Conservation (phyloP, 1,284 basidiomycete genomes). For the Amylostereum chailletii region DNA sequence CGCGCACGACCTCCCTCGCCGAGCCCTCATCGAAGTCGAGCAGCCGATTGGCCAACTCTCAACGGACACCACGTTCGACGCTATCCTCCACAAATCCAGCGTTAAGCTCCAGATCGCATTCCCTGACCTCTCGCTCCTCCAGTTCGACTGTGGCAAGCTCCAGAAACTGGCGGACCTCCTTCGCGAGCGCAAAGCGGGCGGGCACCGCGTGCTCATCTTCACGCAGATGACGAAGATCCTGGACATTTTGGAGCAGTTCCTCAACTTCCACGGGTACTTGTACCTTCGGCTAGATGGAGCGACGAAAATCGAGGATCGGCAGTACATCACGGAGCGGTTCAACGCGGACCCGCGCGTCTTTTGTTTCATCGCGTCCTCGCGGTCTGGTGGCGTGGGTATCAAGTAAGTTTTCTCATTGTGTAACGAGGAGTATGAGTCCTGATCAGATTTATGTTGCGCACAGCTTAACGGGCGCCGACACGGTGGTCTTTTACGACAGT, state of each 20-base stretch:
- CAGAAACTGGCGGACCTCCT: slow-evolving; percentile 78
- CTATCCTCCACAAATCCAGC: slow-evolving; percentile 58
- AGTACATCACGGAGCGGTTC: slow-evolving; percentile 95
- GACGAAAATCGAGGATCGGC: slow-evolving; percentile 93
- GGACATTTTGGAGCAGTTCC: slow-evolving; percentile 90
- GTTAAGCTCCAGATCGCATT: slow-evolving; percentile 93
- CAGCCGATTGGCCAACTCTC: slow-evolving; percentile 24
- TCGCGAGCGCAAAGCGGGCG: slow-evolving; percentile 77
- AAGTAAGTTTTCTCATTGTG: slow-evolving; percentile 48
- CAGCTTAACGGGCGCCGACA: slow-evolving; percentile 92
- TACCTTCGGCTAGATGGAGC: slow-evolving; percentile 91
- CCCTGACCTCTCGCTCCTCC: slow-evolving; percentile 83
- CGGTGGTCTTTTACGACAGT: slow-evolving; percentile 93
- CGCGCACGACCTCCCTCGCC: slow-evolving; percentile 63
- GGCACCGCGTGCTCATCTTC: slow-evolving; percentile 90
- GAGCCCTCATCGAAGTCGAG: slow-evolving; percentile 43
- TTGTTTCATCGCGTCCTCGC: slow-evolving; percentile 89
- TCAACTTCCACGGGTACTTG: slow-evolving; percentile 89
- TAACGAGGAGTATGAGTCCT: slow-evolving; percentile 1
- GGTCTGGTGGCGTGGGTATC: slow-evolving; percentile 94
- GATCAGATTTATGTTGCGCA: slow-evolving; percentile 5
- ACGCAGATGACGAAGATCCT: slow-evolving; percentile 96
- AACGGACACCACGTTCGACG: slow-evolving; percentile 45
- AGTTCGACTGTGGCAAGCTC: slow-evolving; percentile 96
- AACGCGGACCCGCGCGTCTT: slow-evolving; percentile 88